A percentile compares a stretch with the other conserved stretches of the same genome.
Evolutionary conservation across 140 eudicot genomes (phyloP).

Genomic region (Bidens hawaiensis): DNA sequence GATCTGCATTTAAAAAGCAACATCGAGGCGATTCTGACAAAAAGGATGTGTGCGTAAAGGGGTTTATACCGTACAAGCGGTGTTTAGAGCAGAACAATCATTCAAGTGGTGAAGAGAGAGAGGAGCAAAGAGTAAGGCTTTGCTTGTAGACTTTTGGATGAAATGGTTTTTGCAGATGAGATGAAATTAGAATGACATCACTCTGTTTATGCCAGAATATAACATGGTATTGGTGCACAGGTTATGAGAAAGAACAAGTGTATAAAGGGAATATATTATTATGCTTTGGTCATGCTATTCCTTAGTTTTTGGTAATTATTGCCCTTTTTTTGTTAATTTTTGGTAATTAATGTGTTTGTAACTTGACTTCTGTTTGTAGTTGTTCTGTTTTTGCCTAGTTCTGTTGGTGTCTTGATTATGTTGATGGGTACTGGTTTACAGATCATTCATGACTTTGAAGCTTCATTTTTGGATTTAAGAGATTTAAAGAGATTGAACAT

Average conservation of each 20-base stretch:
- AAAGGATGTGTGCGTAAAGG: constrained; percentile 30
- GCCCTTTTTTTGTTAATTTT: neutral
- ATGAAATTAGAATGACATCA: constrained; percentile 6
- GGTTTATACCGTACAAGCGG: constrained; percentile 86
- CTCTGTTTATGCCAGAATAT: constrained; percentile 30
- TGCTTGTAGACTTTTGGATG: constrained; percentile 37
- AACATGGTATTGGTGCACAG: constrained; percentile 27
- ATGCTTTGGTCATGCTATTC: constrained; percentile 11
- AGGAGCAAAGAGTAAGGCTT: constrained; percentile 50
- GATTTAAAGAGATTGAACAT: neutral
- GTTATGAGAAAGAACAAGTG: constrained; percentile 22
- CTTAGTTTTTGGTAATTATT: too few relatives aligned
- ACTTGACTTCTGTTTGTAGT: constrained; percentile 27
- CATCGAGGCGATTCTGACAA: neutral
- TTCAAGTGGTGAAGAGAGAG: constrained; percentile 41
- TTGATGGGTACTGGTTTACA: neutral
- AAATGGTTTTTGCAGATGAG: constrained; percentile 22
- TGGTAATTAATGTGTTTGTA: constrained; percentile 18
- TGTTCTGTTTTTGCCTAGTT: constrained; percentile 3
- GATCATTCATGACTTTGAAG: neutral
- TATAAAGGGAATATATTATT: constrained; percentile 23
- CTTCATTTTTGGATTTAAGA: neutral
- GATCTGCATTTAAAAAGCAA: constrained; percentile 29
- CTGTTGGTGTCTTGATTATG: constrained; percentile 1
- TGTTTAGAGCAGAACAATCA: constrained; percentile 46